phyloP scores from a whole-genome alignment of 2,329 filamentous ascomycete species.

The Ophiostoma pallidulum region DNA sequence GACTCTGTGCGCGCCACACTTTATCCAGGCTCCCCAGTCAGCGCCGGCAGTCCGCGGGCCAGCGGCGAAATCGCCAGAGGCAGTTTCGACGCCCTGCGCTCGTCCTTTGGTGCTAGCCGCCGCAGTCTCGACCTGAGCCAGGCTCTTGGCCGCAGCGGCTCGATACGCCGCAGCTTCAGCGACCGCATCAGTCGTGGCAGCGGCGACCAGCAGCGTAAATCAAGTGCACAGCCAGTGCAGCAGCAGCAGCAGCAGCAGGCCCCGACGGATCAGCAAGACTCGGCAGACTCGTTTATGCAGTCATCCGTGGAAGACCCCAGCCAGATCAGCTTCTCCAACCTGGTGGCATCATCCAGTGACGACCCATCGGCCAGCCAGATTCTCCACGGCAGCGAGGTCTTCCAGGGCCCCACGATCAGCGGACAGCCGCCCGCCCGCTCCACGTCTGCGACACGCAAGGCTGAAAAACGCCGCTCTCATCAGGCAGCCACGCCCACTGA shows the following conservation, averaged over 20 bases:
- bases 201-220: conserved; percentile 27
- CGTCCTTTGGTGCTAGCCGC: conserved; percentile 27
- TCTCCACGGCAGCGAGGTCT: conserved; percentile 75
- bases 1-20: conserved; percentile 55
- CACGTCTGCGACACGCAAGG: conserved; percentile 27
- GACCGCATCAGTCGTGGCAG: conserved; percentile 42
- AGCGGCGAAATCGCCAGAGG: conserved; percentile 44
- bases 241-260: conserved; percentile 15
- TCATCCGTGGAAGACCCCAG: conserved; percentile 59
- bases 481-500: background rate
- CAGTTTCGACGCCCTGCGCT: conserved; percentile 45
- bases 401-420: conserved; percentile 69
- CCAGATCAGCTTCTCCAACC: conserved; percentile 50
- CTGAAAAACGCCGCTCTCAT: background rate
- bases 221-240: background rate
- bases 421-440: conserved; percentile 35
- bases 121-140: conserved; percentile 44
- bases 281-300: conserved; percentile 66
- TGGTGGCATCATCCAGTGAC: conserved; percentile 59
- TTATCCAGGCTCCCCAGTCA: conserved; percentile 37
- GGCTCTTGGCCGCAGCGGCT: conserved; percentile 31
- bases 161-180: conserved; percentile 54
- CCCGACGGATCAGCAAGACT: conserved; percentile 46
- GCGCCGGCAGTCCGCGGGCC: conserved; percentile 40
- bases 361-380: conserved; percentile 89